Evolutionary conservation across 495 filamentous ascomycete genomes (phyloP).

Genomic region (Immersiella caudata): DNA sequence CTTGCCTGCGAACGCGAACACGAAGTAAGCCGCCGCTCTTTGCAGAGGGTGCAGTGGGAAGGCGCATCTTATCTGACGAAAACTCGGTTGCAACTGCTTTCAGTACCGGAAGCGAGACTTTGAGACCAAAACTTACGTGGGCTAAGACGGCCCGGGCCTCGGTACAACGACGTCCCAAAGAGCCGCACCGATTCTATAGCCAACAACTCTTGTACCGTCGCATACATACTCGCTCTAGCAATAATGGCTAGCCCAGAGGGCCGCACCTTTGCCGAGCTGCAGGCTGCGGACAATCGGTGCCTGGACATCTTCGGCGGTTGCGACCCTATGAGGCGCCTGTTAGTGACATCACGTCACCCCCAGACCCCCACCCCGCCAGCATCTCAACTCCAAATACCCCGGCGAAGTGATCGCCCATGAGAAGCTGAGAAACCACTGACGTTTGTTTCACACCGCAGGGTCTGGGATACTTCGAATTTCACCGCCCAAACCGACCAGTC

Average conservation of each 20-base stretch:
- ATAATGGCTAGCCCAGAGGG: too few relatives aligned
- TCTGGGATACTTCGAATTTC: background rate
- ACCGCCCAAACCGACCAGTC: background rate
- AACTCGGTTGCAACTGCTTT: background rate
- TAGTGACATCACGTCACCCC: background rate
- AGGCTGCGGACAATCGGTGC: background rate
- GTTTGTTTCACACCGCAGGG: background rate
- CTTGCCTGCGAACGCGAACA: background rate
- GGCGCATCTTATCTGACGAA: background rate
- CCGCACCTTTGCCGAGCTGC: background rate
- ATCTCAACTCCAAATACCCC: too few relatives aligned
- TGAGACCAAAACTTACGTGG: background rate
- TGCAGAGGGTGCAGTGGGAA: background rate
- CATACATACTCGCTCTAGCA: background rate
- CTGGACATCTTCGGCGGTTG: constrained; percentile 2
- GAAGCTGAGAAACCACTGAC: too few relatives aligned
- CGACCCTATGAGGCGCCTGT: background rate
- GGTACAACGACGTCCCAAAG: background rate
- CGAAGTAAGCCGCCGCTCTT: background rate
- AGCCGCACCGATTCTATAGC: background rate
- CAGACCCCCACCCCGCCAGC: too few relatives aligned
- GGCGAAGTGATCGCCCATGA: too few relatives aligned
- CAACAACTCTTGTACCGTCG: background rate
- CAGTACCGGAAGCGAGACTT: background rate
- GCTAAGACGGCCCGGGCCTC: background rate